Conservation (phyloP, 2,329 filamentous ascomycete species). For the Trichoderma arundinaceum region DNA sequence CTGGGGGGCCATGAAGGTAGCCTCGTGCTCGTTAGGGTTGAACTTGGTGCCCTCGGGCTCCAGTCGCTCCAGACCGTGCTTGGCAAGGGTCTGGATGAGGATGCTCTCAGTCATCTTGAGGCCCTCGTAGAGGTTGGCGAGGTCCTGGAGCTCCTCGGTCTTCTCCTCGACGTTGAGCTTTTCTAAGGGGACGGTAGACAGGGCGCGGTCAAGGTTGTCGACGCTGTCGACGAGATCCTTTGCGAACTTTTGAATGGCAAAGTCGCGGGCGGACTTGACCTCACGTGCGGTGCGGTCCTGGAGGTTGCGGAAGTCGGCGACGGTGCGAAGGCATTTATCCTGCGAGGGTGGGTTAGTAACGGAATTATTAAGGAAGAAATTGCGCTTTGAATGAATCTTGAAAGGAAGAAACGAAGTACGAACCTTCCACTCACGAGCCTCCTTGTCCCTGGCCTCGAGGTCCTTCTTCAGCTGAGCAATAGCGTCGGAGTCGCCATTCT, state of each 20-base stretch:
- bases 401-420: conserved; percentile 36
- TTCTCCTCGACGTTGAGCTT: conserved; percentile 65
- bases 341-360: conserved; percentile 45
- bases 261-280: conserved; percentile 84
- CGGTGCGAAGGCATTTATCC: conserved; percentile 93
- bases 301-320: conserved; percentile 97
- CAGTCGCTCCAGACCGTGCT: conserved; percentile 91
- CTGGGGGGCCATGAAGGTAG: conserved; percentile 90
- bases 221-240: conserved; percentile 93
- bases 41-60: conserved; percentile 86
- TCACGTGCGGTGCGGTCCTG: conserved; percentile 94
- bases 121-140: conserved; percentile 82
- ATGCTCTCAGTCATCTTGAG: conserved; percentile 95
- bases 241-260: conserved; percentile 94
- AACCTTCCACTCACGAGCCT: conserved; percentile 82
- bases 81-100: conserved; percentile 84
- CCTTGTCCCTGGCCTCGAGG: conserved; percentile 58
- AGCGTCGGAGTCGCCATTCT: conserved; percentile 44
- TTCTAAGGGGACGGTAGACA: conserved; percentile 76
- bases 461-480: conserved; percentile 56
- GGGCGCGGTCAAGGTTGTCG: conserved; percentile 95
- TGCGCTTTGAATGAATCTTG: background rate
- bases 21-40: conserved; percentile 95
- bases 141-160: conserved; percentile 67
- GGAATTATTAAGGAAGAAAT: background rate